Conservation (phyloP, 140 eudicot genomes). For the Cichorium intybus region DNA sequence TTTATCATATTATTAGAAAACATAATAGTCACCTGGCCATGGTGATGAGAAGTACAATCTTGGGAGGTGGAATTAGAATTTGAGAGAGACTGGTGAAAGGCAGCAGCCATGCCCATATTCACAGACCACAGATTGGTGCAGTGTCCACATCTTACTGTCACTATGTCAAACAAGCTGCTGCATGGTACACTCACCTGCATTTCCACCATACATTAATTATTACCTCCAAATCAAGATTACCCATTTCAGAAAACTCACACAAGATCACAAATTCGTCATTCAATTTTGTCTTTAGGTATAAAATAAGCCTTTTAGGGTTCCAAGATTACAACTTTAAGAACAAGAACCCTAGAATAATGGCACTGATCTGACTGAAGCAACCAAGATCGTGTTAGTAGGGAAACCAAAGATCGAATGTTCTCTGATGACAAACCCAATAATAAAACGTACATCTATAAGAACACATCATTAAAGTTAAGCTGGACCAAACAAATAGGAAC, state of each 20-base stretch:
- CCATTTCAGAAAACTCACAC: slow-evolving; percentile 31
- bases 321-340: slow-evolving; percentile 14
- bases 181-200: slow-evolving; percentile 99
- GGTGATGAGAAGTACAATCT: slow-evolving; percentile 36
- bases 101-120: slow-evolving; percentile 81
- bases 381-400: neutral
- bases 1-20: neutral
- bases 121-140: slow-evolving; percentile 95
- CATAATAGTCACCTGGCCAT: slow-evolving; percentile 24
- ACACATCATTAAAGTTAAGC: neutral
- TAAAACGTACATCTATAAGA: neutral
- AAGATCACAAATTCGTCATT: slow-evolving; percentile 4
- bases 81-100: slow-evolving; percentile 56
- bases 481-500: neutral
- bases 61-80: slow-evolving; percentile 41
- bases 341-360: slow-evolving; percentile 30
- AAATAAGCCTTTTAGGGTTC: slow-evolving; percentile 23
- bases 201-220: slow-evolving; percentile 26
- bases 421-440: neutral
- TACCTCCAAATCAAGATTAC: slow-evolving; percentile 31
- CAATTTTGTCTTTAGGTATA: slow-evolving; percentile 20
- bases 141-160: slow-evolving; percentile 99
- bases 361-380: neutral
- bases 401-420: neutral
- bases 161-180: slow-evolving; percentile 79